These are phyloP conservation scores for Metschnikowia orientalis DNA, from an alignment of 805 yeast genomes.

Conservation along the genomic window DNA sequence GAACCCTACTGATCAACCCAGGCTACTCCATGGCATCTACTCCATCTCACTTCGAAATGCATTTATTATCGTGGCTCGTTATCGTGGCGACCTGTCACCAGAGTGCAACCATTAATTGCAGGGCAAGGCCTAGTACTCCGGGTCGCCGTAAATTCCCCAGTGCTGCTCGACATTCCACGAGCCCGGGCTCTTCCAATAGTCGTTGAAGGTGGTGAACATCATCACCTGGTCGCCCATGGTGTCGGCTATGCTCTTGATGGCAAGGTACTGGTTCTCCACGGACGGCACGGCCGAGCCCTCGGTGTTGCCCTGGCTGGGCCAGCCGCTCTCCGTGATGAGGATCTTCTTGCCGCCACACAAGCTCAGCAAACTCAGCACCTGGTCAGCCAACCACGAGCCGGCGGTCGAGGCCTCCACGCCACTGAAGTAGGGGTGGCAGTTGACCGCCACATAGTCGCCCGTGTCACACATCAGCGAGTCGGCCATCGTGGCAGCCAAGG, in stretches of 20 bases:
- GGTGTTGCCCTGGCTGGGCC: constrained; percentile 61
- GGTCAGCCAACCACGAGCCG: constrained; percentile 49
- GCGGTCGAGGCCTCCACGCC: constrained; percentile 45
- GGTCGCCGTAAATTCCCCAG: constrained; percentile 55
- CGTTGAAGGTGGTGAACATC: constrained; percentile 60
- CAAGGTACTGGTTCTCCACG: constrained; percentile 45
- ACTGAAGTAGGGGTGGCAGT: constrained; percentile 65
- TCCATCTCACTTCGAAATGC: too few relatives aligned
- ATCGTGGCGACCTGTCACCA: too few relatives aligned
- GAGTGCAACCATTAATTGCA: too few relatives aligned
- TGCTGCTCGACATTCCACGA: constrained; percentile 54
- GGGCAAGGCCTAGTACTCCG: too few relatives aligned
- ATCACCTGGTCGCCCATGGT: constrained; percentile 47
- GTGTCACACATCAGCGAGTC: constrained; percentile 51
- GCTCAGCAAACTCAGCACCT: constrained; percentile 41
- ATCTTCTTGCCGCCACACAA: constrained; percentile 49
- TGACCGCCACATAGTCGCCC: constrained; percentile 62
- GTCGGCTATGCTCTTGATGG: constrained; percentile 46
- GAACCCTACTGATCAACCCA: too few relatives aligned
- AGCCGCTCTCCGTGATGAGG: constrained; percentile 61
- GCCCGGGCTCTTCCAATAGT: constrained; percentile 59
- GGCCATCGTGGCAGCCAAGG: constrained; percentile 52
- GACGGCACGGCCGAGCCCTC: constrained; percentile 57
- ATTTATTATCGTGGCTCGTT: too few relatives aligned
- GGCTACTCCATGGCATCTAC: too few relatives aligned